Evolutionary conservation across 768 basidiomycete genomes (phyloP).

Genomic region (Epithele typhae): DNA sequence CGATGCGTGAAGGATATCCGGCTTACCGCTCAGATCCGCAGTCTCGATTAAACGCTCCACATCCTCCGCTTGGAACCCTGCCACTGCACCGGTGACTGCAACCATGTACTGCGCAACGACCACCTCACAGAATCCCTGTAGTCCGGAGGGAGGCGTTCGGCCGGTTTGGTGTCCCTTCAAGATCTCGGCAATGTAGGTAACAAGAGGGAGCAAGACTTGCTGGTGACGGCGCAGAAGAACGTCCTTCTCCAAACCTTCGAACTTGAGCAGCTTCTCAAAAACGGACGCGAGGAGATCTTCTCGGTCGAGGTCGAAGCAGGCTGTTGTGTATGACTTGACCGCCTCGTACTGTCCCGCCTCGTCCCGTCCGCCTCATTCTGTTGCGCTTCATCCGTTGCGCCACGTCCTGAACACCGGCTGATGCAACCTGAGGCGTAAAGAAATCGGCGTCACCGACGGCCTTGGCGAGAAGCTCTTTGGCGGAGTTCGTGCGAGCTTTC

Average conservation of each 20-base stretch:
- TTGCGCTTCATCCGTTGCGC: too few relatives aligned
- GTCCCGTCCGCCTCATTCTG: too few relatives aligned
- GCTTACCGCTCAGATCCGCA: not conserved
- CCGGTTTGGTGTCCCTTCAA: not conserved
- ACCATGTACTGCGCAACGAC: too few relatives aligned
- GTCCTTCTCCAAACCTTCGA: not conserved
- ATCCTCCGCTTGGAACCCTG: too few relatives aligned
- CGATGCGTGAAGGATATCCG: not conserved
- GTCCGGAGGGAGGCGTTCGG: too few relatives aligned
- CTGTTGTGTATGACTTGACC: not conserved
- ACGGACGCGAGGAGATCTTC: conserved; percentile 1
- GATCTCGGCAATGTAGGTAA: not conserved
- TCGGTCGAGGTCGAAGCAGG: not conserved
- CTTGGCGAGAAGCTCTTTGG: not conserved
- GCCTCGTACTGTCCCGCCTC: not conserved
- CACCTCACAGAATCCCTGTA: too few relatives aligned
- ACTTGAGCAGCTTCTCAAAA: not conserved
- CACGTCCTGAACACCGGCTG: not conserved
- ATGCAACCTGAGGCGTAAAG: not conserved
- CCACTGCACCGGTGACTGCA: too few relatives aligned
- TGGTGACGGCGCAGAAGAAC: not conserved
- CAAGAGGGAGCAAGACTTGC: conserved; percentile 2
- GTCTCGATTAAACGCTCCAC: not conserved
- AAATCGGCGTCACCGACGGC: too few relatives aligned
- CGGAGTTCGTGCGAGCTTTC: not conserved